Conservation (phyloP, 768 basidiomycete species). For the Lactifluus rugatus region DNA sequence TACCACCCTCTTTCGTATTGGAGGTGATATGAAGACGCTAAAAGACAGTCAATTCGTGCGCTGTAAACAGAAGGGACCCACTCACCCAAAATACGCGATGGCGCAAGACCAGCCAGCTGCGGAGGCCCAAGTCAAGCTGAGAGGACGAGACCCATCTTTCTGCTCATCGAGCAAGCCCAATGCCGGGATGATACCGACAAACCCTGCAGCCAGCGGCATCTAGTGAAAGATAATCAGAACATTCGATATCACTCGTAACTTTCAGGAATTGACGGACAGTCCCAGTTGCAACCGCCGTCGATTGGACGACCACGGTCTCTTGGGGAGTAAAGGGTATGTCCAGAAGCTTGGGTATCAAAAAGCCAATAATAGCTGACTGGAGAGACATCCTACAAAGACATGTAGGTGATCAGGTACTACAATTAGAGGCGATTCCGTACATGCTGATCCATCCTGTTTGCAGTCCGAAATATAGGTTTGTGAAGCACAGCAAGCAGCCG, state of each 20-base stretch:
- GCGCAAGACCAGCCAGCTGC: conserved; percentile 82
- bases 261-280: conserved; percentile 27
- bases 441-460: conserved; percentile 90
- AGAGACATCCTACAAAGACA: conserved; percentile 71
- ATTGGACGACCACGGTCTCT: conserved; percentile 90
- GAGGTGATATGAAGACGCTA: conserved; percentile 93
- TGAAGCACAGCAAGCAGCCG: conserved; percentile 83
- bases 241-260: neutral
- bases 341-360: conserved; percentile 68
- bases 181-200: conserved; percentile 92
- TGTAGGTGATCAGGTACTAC: neutral
- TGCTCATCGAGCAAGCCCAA: conserved; percentile 65
- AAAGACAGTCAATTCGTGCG: conserved; percentile 2
- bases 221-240: conserved; percentile 15
- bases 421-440: conserved; percentile 33
- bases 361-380: conserved; percentile 89
- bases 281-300: conserved; percentile 92
- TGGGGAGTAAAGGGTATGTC: conserved; percentile 73
- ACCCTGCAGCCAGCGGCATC: conserved; percentile 81
- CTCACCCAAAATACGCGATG: conserved; percentile 86
- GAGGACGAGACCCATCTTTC: conserved; percentile 67
- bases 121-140: conserved; percentile 62
- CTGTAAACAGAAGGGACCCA: neutral
- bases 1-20: conserved; percentile 89
- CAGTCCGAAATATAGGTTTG: conserved; percentile 81